These are phyloP conservation scores for Ballota nigra DNA, from an alignment of 257 asterid genomes.

Conservation along the genomic window DNA sequence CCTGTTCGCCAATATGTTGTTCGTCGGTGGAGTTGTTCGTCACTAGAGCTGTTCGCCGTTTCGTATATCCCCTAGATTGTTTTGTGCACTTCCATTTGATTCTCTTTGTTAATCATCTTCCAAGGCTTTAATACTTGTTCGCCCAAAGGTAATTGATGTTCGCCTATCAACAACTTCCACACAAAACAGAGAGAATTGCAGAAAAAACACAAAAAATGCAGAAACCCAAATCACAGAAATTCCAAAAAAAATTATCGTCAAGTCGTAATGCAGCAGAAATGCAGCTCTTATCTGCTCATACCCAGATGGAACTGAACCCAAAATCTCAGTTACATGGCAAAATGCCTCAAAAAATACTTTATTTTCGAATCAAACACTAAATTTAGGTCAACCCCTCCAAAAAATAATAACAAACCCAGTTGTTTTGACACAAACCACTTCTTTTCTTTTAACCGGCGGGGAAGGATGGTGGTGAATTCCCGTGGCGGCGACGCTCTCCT, in stretches of 20 bases:
- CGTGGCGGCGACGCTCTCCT: too few relatives aligned
- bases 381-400: conserved; percentile 74
- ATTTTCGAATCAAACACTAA: conserved; percentile 31
- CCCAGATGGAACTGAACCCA: conserved; percentile 25
- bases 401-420: conserved; percentile 31
- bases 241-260: too few relatives aligned
- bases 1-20: too few relatives aligned
- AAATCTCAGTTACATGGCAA: conserved; percentile 43
- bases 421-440: conserved; percentile 50
- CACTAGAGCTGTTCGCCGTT: too few relatives aligned
- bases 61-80: too few relatives aligned
- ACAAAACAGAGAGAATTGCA: neutral
- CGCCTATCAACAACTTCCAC: conserved; percentile 13
- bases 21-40: too few relatives aligned
- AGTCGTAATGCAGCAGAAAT: conserved; percentile 26
- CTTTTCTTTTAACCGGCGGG: conserved; percentile 37
- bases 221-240: conserved; percentile 27
- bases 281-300: conserved; percentile 10
- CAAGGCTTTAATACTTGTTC: too few relatives aligned
- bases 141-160: too few relatives aligned
- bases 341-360: conserved; percentile 16
- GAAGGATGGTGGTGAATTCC: too few relatives aligned
- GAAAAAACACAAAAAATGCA: conserved; percentile 4
- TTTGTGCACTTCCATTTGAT: too few relatives aligned
- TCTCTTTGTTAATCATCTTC: too few relatives aligned